Base-by-base conservation (phyloP, 495 filamentous ascomycete species). In the Polyplosphaeria fusca region DNA sequence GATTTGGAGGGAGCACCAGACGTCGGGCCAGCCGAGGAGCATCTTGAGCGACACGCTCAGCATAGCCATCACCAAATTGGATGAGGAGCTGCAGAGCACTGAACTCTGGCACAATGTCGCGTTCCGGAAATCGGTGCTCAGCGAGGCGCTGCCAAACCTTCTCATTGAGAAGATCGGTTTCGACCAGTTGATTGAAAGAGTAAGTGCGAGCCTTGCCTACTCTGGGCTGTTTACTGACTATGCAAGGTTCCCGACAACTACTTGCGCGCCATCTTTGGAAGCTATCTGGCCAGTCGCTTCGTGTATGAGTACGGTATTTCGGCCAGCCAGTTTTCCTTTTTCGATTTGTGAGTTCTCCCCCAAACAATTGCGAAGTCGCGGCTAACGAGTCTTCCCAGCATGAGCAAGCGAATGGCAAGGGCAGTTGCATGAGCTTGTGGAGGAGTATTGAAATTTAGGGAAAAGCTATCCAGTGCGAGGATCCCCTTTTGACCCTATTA, bases 241-340 rank as follows among this genome's bases (percentile, higher is more conserved):
- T 23, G 9, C 18, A 47, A 86, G 83, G 91, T 98, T 28, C 93
- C 93, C 2, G 87, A 95, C 50, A 87, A 85, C 67, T 98, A 98
- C 64, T 82, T 98, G 39, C 82, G 89, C 43, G 84, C 92, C 43
- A 96, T 98, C 68, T 98, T 98, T 69, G 93, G 93, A 58, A 93
- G 88, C 67, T 94, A 91, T 74, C 75, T 98, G 59, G 93, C 93
- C 25, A 92, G 87, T 65, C 84, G 93, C 18, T 98, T 98, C 70
- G 89, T 98, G 25, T 98, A 98, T 71, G 80, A 93, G 69, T 89
- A 88, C 70, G 93, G 93, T 68, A 92, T 89, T 74, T 82, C 79
- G 60, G 91, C 93, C 3, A 92, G 85, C 76, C 94, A 96, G 68
- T 96, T 98, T 75, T 89, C 93, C 5, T 98, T 98, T 80, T 98